Percentiles rank a stretch among this genome's conserved stretches.
These are phyloP conservation scores for Pyrenochaeta sp. DNA, from an alignment of 2,329 filamentous ascomycete species.

Conservation along the genomic window DNA sequence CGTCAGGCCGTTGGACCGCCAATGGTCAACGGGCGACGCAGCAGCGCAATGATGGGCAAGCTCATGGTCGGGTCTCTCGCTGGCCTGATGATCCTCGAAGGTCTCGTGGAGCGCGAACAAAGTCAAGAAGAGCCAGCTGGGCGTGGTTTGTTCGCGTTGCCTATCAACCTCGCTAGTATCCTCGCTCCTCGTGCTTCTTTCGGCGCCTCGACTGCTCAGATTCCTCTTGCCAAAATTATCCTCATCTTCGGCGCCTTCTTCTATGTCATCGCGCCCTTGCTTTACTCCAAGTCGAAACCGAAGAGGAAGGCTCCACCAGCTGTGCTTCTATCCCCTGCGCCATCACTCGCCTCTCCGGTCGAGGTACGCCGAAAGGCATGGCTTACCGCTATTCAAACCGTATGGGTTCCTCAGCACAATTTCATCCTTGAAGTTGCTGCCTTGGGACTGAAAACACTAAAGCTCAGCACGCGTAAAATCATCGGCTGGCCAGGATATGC, in stretches of 20 bases:
- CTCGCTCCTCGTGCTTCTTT: slow-evolving; percentile 45
- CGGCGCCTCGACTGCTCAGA: slow-evolving; percentile 37
- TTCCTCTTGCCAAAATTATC: slow-evolving; percentile 60
- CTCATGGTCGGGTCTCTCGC: slow-evolving; percentile 93
- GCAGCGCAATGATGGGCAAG: slow-evolving; percentile 69
- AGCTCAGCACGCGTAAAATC: slow-evolving; percentile 79
- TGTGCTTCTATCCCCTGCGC: slow-evolving; percentile 60
- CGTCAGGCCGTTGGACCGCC: slow-evolving; percentile 38
- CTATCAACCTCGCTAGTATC: slow-evolving; percentile 43
- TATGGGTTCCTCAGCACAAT: slow-evolving; percentile 88
- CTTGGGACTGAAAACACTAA: slow-evolving; percentile 79
- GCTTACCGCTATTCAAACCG: slow-evolving; percentile 91
- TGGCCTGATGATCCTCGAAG: slow-evolving; percentile 90
- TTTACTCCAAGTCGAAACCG: slow-evolving; percentile 65
- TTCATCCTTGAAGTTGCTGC: slow-evolving; percentile 87
- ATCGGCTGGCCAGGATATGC: slow-evolving; percentile 82
- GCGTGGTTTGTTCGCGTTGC: slow-evolving; percentile 54
- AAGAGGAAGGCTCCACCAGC: slow-evolving; percentile 57
- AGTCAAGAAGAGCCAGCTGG: slow-evolving; percentile 56
- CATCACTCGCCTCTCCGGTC: slow-evolving; percentile 81
- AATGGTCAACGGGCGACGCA: slow-evolving; percentile 53
- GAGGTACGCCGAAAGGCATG: slow-evolving; percentile 87
- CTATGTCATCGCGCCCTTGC: slow-evolving; percentile 65
- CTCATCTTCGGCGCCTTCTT: slow-evolving; percentile 62
- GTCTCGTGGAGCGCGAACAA: slow-evolving; percentile 70